These are phyloP conservation scores for Eragrostis curvula DNA, from an alignment of 176 grass and related monocot genomes.

Conservation along the genomic window DNA sequence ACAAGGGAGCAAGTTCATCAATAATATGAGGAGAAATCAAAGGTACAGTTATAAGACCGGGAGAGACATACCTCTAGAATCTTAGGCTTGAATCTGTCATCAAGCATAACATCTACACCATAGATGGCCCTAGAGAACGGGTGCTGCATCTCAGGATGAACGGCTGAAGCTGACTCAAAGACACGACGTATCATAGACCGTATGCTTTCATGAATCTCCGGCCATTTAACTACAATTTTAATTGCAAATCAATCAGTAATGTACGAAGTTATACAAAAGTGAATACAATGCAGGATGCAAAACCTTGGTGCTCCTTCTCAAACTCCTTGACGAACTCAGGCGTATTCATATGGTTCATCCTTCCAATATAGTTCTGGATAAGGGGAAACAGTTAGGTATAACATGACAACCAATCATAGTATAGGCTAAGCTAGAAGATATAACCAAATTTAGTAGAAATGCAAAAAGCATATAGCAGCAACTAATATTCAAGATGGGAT, in stretches of 20 bases:
- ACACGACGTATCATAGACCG: slow-evolving; percentile 59
- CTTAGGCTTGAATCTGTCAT: slow-evolving; percentile 76
- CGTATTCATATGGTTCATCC: slow-evolving; percentile 86
- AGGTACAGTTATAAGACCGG: neutral
- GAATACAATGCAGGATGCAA: neutral
- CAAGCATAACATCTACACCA: slow-evolving; percentile 95
- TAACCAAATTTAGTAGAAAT: neutral
- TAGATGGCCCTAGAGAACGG: slow-evolving; percentile 82
- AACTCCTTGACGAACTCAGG: slow-evolving; percentile 87
- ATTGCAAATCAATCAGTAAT: slow-evolving; percentile 8
- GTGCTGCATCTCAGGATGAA: slow-evolving; percentile 95
- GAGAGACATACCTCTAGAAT: slow-evolving; percentile 76
- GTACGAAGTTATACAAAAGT: neutral
- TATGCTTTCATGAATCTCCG: slow-evolving; percentile 71
- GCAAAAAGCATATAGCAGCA: slow-evolving; percentile 10
- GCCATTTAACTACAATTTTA: slow-evolving; percentile 75
- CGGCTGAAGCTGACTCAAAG: slow-evolving; percentile 80
- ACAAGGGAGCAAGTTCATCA: neutral
- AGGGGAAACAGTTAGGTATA: slow-evolving; percentile 26
- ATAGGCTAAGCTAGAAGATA: slow-evolving; percentile 27
- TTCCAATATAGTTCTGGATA: slow-evolving; percentile 89
- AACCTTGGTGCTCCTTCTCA: slow-evolving; percentile 96
- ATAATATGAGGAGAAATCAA: neutral
- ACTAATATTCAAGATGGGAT: slow-evolving; percentile 24
- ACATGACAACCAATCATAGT: neutral